Conservation (phyloP, 2,329 filamentous ascomycete genomes). For the Calonectria naviculata region DNA sequence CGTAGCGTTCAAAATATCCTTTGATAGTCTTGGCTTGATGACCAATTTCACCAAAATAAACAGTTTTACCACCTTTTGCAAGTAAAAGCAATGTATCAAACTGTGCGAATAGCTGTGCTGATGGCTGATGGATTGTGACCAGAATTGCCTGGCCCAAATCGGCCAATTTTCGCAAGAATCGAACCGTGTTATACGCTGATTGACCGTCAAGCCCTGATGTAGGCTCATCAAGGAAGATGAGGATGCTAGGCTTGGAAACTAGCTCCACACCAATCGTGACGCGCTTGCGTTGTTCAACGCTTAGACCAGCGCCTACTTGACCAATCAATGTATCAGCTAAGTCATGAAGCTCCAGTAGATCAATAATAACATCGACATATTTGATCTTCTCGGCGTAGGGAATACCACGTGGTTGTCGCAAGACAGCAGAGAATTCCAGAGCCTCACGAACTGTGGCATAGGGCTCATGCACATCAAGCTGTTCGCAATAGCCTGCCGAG, state of each 20-base stretch:
- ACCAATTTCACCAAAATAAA: constrained; percentile 76
- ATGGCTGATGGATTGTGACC: constrained; percentile 78
- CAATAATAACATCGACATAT: constrained; percentile 84
- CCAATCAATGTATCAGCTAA: constrained; percentile 61
- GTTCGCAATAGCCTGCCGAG: constrained; percentile 83
- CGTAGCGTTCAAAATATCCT: constrained; percentile 74
- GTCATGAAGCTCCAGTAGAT: constrained; percentile 63
- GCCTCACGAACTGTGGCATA: constrained; percentile 82
- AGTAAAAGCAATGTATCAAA: constrained; percentile 75
- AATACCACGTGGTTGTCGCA: constrained; percentile 76
- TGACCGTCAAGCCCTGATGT: constrained; percentile 76
- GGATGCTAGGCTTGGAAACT: constrained; percentile 68
- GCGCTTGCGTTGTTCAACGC: constrained; percentile 64
- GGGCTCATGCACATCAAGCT: constrained; percentile 82
- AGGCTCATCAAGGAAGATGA: constrained; percentile 72
- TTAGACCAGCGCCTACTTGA: constrained; percentile 61
- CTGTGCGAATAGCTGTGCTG: constrained; percentile 72
- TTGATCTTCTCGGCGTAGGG: constrained; percentile 75
- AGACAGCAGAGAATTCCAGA: constrained; percentile 77
- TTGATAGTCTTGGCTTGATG: constrained; percentile 64
- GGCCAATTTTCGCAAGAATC: constrained; percentile 75
- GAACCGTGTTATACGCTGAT: constrained; percentile 73
- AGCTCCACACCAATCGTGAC: constrained; percentile 72
- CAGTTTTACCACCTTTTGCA: constrained; percentile 72
- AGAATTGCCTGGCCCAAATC: constrained; percentile 75